A percentile compares a stretch with the other conserved stretches of the same genome.
Conservation (phyloP, 164 flowering plant species). For the Vitis vinifera region ASM3070453v1 NC_081820.1:23299501-23300000, state of each 20-base stretch:
- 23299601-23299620: slow-evolving; percentile 44
- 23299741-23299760: slow-evolving; percentile 14
- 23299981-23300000: slow-evolving; percentile 93
- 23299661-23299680: not conserved
- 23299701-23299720: not conserved
- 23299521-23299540: slow-evolving; percentile 27
- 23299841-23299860: slow-evolving; percentile 69
- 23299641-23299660: slow-evolving; percentile 33
- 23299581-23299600: slow-evolving; percentile 71
- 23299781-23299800: slow-evolving; percentile 22
- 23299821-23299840: slow-evolving; percentile 95
- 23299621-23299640: slow-evolving; percentile 19
- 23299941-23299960: slow-evolving; percentile 16
- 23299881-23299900: slow-evolving; percentile 85
- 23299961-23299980: slow-evolving; percentile 76
- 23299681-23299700: not conserved
- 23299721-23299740: not conserved
- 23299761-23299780: slow-evolving; percentile 15
- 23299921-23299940: slow-evolving; percentile 28
- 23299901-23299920: slow-evolving; percentile 60
- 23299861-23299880: slow-evolving; percentile 71
- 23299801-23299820: slow-evolving; percentile 67
- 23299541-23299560: slow-evolving; percentile 16
- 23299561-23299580: slow-evolving; percentile 29
- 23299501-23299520: slow-evolving; percentile 17